These are phyloP conservation scores for Metschnikowia vanudenii DNA, from an alignment of 805 yeast species.

Conservation along the genomic window DNA sequence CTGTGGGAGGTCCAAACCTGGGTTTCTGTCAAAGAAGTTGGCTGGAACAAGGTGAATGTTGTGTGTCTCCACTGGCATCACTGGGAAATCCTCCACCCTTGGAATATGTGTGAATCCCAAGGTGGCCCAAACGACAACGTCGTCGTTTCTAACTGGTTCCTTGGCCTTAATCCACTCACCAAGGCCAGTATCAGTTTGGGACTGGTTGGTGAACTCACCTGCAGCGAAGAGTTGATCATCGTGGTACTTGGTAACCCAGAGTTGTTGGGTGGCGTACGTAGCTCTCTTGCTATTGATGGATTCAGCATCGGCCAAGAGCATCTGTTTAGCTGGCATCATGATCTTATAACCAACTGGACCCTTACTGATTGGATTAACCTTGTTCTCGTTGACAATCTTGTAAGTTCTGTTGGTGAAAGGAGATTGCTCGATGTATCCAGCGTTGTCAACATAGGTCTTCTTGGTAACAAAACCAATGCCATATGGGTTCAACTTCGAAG, in stretches of 20 bases:
- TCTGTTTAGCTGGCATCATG: conserved; percentile 70
- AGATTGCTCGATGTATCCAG: conserved; percentile 70
- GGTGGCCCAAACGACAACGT: conserved; percentile 78
- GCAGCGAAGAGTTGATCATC: conserved; percentile 76
- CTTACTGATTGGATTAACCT: conserved; percentile 65
- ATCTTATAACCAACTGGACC: conserved; percentile 77
- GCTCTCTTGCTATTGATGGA: conserved; percentile 73
- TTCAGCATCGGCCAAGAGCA: conserved; percentile 63
- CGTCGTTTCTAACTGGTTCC: conserved; percentile 70
- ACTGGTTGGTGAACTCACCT: conserved; percentile 85
- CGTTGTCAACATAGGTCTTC: conserved; percentile 63
- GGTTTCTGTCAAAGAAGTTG: conserved; percentile 75
- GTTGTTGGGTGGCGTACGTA: conserved; percentile 68
- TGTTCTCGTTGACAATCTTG: conserved; percentile 72
- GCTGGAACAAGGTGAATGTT: conserved; percentile 62
- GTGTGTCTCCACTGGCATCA: conserved; percentile 82
- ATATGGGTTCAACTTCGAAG: conserved; percentile 56
- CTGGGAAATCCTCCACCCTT: conserved; percentile 84
- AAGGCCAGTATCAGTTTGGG: conserved; percentile 66
- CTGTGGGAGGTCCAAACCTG: conserved; percentile 76
- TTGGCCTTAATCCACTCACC: conserved; percentile 67
- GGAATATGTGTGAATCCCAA: conserved; percentile 81
- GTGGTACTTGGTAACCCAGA: conserved; percentile 78
- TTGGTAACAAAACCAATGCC: conserved; percentile 68
- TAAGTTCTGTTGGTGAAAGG: conserved; percentile 73